Conservation (phyloP, 441 rosid genomes). For the Lagerstroemia fauriei region DNA sequence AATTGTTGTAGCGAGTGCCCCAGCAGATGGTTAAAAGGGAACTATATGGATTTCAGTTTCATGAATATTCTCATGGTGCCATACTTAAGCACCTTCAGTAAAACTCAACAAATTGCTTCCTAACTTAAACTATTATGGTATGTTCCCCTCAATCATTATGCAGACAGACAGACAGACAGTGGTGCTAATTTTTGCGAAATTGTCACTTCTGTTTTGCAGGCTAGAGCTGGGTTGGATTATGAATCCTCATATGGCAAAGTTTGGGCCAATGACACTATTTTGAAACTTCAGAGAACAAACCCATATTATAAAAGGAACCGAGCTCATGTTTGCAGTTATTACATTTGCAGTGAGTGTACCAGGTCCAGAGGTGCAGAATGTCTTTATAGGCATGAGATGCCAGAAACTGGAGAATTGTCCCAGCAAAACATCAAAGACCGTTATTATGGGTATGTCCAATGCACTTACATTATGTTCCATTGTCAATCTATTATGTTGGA, state of each 20-base stretch:
- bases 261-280: slow-evolving; percentile 73
- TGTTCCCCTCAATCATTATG: neutral
- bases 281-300: slow-evolving; percentile 86
- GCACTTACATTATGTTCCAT: neutral
- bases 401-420: slow-evolving; percentile 84
- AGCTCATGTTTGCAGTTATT: slow-evolving; percentile 94
- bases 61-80: neutral
- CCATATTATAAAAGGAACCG: slow-evolving; percentile 85
- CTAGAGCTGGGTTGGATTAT: slow-evolving; percentile 92
- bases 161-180: neutral
- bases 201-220: slow-evolving; percentile 47
- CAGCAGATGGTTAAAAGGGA: too few species aligned
- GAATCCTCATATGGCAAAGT: slow-evolving; percentile 85
- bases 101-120: neutral
- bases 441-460: slow-evolving; percentile 74
- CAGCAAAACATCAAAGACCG: slow-evolving; percentile 96
- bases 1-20: too few species aligned
- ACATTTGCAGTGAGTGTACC: slow-evolving; percentile 83
- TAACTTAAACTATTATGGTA: neutral
- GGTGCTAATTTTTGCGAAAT: neutral
- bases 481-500: too few species aligned
- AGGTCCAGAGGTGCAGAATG: slow-evolving; percentile 96
- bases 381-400: slow-evolving; percentile 97
- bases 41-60: too few species aligned
- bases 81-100: neutral